phyloP scores from a whole-genome alignment of 192 early-diverging fungal genomes.

The Obelidium mucronatum region DNA sequence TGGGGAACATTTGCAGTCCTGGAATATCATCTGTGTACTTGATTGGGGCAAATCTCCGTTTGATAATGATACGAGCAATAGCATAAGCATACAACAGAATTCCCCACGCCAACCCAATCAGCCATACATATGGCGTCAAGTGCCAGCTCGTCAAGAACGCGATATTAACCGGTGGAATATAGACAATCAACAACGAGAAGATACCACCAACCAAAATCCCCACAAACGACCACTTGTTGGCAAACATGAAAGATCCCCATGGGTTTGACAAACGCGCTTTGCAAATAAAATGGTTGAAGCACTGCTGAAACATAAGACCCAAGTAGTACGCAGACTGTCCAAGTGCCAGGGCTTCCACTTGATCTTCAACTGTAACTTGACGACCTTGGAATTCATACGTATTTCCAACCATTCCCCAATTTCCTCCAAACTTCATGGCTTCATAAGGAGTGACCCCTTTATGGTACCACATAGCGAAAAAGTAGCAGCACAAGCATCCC shows the following conservation, averaged over 20 bases:
- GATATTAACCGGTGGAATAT: constrained; percentile 56
- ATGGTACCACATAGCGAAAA: constrained; percentile 77
- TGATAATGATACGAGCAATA: neutral
- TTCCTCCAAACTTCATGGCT: constrained; percentile 49
- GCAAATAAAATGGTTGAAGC: constrained; percentile 94
- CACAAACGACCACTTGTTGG: constrained; percentile 57
- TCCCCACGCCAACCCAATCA: constrained; percentile 74
- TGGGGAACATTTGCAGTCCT: constrained; percentile 79
- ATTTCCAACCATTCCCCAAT: constrained; percentile 38
- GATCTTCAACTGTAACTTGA: constrained; percentile 48
- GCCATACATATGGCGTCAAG: constrained; percentile 76
- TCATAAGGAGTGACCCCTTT: constrained; percentile 64
- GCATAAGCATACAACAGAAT: constrained; percentile 6
- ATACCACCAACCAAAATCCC: constrained; percentile 67
- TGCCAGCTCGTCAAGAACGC: constrained; percentile 64
- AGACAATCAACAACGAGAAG: constrained; percentile 57
- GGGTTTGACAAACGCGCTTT: constrained; percentile 82
- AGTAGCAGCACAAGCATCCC: constrained; percentile 75
- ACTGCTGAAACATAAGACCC: constrained; percentile 82
- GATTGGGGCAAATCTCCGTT: constrained; percentile 6
- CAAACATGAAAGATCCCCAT: constrained; percentile 80
- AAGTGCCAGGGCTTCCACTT: constrained; percentile 75
- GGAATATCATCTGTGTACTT: constrained; percentile 72
- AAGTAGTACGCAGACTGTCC: constrained; percentile 83
- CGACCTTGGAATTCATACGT: constrained; percentile 31